A percentile compares a stretch with the other conserved stretches of the same genome.
Conservation (phyloP, 768 basidiomycete genomes). For the Boletus insuetus region DNA sequence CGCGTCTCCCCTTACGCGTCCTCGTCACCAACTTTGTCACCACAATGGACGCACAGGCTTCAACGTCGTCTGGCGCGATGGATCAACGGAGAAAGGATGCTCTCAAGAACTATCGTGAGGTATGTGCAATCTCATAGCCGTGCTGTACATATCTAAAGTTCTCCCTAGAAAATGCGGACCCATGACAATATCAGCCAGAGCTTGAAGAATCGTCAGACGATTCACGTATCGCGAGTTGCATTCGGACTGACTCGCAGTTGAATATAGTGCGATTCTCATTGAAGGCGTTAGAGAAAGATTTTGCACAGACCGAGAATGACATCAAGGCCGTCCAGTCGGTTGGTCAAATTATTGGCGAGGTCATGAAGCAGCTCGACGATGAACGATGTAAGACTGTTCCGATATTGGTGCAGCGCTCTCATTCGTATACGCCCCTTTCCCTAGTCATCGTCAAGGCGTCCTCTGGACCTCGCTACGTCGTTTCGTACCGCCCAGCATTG, state of each 20-base stretch:
- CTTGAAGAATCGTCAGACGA: constrained; percentile 80
- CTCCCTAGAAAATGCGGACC: constrained; percentile 82
- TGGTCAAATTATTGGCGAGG: constrained; percentile 98
- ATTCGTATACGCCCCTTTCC: neutral
- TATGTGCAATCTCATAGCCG: constrained; percentile 27
- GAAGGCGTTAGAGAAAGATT: constrained; percentile 85
- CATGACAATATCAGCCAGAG: constrained; percentile 86
- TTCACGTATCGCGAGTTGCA: neutral
- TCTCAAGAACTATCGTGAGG: constrained; percentile 74
- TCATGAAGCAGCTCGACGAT: constrained; percentile 97
- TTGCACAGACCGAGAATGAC: constrained; percentile 95
- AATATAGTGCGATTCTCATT: constrained; percentile 84
- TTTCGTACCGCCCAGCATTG: constrained; percentile 91
- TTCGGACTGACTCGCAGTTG: neutral
- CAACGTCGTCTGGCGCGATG: constrained; percentile 58
- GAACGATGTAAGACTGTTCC: constrained; percentile 75
- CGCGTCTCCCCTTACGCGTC: constrained; percentile 25
- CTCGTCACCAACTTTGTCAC: constrained; percentile 2
- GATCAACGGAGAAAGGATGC: constrained; percentile 74
- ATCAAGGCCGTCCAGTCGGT: constrained; percentile 99
- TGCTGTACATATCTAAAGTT: neutral
- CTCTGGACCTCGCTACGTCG: constrained; percentile 96
- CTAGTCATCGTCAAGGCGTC: constrained; percentile 98
- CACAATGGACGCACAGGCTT: constrained; percentile 30
- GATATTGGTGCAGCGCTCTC: neutral